These are phyloP conservation scores for Diaporthe citriasiana DNA, from an alignment of 2,329 filamentous ascomycete genomes.

Conservation along the genomic window DNA sequence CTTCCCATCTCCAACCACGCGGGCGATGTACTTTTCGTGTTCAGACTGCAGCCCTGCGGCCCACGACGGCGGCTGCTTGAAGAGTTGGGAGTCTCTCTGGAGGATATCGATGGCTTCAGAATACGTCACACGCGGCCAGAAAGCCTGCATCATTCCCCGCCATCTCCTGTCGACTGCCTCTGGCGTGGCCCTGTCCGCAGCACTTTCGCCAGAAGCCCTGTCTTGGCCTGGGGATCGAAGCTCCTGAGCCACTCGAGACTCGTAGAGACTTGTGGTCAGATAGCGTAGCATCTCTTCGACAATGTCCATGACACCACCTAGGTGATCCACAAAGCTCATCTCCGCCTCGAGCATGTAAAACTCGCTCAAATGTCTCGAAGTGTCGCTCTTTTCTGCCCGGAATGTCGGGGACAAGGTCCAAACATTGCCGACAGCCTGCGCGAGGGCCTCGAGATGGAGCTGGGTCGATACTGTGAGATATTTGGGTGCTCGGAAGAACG, in stretches of 20 bases:
- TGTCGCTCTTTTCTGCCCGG: constrained; percentile 93
- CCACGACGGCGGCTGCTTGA: constrained; percentile 79
- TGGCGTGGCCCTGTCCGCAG: constrained; percentile 57
- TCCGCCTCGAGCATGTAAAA: constrained; percentile 99
- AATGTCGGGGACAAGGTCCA: constrained; percentile 97
- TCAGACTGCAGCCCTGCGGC: constrained; percentile 85
- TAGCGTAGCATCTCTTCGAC: constrained; percentile 82
- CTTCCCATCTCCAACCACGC: constrained; percentile 62
- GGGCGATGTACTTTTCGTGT: constrained; percentile 91
- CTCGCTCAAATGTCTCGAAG: constrained; percentile 92
- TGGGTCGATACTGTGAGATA: constrained; percentile 97
- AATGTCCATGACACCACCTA: constrained; percentile 82
- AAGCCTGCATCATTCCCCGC: constrained; percentile 71
- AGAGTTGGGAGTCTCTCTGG: constrained; percentile 70
- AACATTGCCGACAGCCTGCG: constrained; percentile 89
- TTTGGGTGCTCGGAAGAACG: constrained; percentile 89
- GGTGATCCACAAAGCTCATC: constrained; percentile 80
- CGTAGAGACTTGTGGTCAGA: constrained; percentile 57
- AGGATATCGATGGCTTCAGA: constrained; percentile 80
- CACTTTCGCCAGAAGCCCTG: constrained; percentile 44
- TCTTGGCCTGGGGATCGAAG: constrained; percentile 51
- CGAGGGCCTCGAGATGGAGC: constrained; percentile 91
- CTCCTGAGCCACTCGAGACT: constrained; percentile 60
- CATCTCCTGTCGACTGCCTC: constrained; percentile 77
- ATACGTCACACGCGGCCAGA: constrained; percentile 89